A percentile compares a stretch with the other conserved stretches of the same genome.
These are phyloP conservation scores for Phytophthora sp. DNA, from an alignment of 352 stramenopile species.

Conservation along the genomic window DNA sequence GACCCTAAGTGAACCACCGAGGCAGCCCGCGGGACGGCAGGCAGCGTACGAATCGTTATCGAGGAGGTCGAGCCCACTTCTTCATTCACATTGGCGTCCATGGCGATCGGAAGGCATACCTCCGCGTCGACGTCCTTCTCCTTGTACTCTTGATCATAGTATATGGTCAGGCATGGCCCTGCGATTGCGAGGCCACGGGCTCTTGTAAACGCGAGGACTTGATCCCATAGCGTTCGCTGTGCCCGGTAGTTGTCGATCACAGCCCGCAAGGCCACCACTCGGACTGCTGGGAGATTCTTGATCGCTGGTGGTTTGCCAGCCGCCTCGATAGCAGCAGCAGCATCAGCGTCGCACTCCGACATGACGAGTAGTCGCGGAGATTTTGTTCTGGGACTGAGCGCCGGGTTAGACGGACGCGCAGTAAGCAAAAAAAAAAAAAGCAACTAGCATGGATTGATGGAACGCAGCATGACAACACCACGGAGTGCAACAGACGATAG, in stretches of 20 bases:
- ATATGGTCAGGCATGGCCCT: conserved; percentile 41
- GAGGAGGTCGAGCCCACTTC: conserved; percentile 2
- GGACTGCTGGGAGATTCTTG: conserved; percentile 37
- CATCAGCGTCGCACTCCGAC: conserved; percentile 24
- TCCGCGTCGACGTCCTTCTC: conserved; percentile 51
- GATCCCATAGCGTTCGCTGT: conserved; percentile 43
- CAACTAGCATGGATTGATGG: too few relatives aligned
- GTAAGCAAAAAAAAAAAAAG: too few relatives aligned
- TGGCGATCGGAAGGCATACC: conserved; percentile 46
- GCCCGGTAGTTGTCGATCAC: conserved; percentile 55
- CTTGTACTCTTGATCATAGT: conserved; percentile 50
- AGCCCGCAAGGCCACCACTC: conserved; percentile 43
- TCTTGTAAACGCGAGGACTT: conserved; percentile 32
- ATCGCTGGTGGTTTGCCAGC: conserved; percentile 21
- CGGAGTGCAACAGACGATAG: too few relatives aligned
- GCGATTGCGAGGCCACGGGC: conserved; percentile 20
- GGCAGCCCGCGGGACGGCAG: conserved; percentile 19
- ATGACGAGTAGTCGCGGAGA: conserved; percentile 5
- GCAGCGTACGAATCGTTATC: conserved; percentile 25
- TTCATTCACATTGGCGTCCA: conserved; percentile 18
- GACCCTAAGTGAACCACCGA: conserved; percentile 37
- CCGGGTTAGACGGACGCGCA: too few relatives aligned
- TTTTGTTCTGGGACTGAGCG: neutral
- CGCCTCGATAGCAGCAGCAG: conserved; percentile 12
- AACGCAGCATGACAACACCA: too few relatives aligned